phyloP scores from a whole-genome alignment of 495 filamentous ascomycete genomes.

The Penicillium coffeae region DNA sequence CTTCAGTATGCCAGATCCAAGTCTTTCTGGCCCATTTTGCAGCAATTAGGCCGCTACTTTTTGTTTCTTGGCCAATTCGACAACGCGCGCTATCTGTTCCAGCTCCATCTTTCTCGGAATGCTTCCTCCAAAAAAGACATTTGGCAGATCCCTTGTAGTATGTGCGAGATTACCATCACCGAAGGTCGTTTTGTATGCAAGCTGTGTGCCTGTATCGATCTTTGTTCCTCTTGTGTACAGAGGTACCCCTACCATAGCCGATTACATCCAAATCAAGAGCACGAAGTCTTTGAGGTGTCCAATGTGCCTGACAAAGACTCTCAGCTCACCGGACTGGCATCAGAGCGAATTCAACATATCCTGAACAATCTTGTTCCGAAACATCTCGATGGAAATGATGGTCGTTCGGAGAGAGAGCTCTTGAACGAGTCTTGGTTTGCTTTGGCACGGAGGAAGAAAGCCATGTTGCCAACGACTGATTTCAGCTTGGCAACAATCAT shows the following conservation, averaged over 20 bases:
- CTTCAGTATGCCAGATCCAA: too few species aligned
- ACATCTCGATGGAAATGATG: neutral
- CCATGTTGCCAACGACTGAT: neutral
- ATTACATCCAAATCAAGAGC: constrained; percentile 8
- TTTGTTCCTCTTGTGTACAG: constrained; percentile 1
- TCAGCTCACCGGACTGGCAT: too few species aligned
- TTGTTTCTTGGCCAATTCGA: too few species aligned
- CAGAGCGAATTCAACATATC: neutral
- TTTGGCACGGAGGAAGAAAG: neutral
- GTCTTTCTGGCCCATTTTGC: too few species aligned
- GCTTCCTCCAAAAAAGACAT: too few species aligned
- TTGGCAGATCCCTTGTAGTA: neutral
- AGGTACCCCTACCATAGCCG: constrained; percentile 1
- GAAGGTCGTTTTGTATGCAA: neutral
- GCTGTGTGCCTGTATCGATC: constrained; percentile 1
- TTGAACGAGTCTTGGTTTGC: neutral
- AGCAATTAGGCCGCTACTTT: too few species aligned
- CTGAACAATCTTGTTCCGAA: neutral
- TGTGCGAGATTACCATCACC: neutral
- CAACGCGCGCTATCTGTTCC: too few species aligned
- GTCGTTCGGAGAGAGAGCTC: neutral
- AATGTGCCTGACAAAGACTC: too few species aligned
- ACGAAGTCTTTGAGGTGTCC: too few species aligned
- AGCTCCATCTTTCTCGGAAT: too few species aligned
- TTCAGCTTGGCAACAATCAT: too few species aligned